Evolutionary conservation across 495 filamentous ascomycete genomes (phyloP), one percentile per base, ranked within the genome.

Genomic region (Neurospora pannonica): DNA sequence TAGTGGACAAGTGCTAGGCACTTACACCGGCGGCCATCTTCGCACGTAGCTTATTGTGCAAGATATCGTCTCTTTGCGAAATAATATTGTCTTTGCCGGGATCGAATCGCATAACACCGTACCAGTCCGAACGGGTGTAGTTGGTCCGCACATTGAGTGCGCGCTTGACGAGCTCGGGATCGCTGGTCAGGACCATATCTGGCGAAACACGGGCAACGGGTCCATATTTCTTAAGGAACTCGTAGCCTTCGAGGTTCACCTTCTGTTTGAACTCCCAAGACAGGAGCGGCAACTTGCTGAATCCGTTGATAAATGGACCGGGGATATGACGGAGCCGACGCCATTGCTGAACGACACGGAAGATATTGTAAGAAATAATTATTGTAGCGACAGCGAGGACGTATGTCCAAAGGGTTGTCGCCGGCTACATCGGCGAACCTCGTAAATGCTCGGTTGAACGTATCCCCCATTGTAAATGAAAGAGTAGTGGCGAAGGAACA

Each of bases 51-150:
- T 78, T 79, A 36, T 81, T 80, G 70, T 85, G 82, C 13, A 54
- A 74, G 10, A 21, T 36, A 11, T 81, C 78, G 24, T 82, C 78
- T 10, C 76, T 34, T 40, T 78, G 73, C 2, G 77, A 77, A 19
- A 81, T 77, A 48, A 85, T 78, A 73, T 85, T 85, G 72, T 86
- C 81, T 21, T 79, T 75, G 38, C 81, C 80, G 3, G 84, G 83
- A 62, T 85, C 81, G 70, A 88, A 81, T 34, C 84, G 82, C 8
- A 83, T 76, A 4, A 79, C 82, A 11, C 82, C 78, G 78, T 88
- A 87, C 78, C 83, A 86, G 31, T 81, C 72, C 19, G 80, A 75
- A 70, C 83, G 77, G 37, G 78, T 79, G 73, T 84, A 85, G 13
- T 75, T 43, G n/a, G 79, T 81, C 38, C 83, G 79, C 31, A 82